Evolutionary conservation across 2,329 filamentous ascomycete species (phyloP), one percentile per base, ranked within the genome.

Genomic region (Diplodia intermedia): DNA sequence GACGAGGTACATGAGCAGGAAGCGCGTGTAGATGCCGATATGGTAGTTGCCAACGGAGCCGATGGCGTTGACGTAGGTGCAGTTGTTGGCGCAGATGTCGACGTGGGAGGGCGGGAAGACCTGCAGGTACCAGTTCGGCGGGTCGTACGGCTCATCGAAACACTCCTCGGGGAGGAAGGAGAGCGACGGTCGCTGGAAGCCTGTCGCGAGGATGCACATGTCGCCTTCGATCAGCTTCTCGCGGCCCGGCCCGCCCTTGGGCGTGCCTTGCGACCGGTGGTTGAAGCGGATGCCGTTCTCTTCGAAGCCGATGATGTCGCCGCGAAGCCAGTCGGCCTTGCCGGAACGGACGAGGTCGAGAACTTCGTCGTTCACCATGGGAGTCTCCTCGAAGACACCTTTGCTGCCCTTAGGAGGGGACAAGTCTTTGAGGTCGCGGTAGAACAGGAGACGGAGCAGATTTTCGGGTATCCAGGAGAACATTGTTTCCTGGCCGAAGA

Each of bases 81-180:
- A 90, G 79, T 97, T 96, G 79, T 92, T 94, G 70, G 89, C 90
- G 71, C 90, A 93, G 57, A 96, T 85, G 40, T 88, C 89, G 0
- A 90, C 87, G 71, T 94, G 90, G 3, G 82, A 78, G 0, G 92
- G 91, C 4, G 93, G 92, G 79, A 96, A 96, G 0, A 91, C 91
- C 77, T 96, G 92, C 0, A 96, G 85, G 72, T 95, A 96, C 93
- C 93, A 96, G 77, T 92, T 93, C 0, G 93, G 93, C 1, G 92
- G 91, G 0, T 83, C 82, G 72, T 95, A 96, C 0, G 90, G 89
- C 70, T 91, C 86, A 11, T 86, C 76, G 75, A 95, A 95, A 73
- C 86, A 89, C 65, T 92, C 87, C 0, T 88, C 81, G 0, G 92
- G 92, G 0, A 97, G 82, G 78, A 96, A 95, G 12, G 82, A 83